phyloP scores from a whole-genome alignment of 768 basidiomycete genomes.

The Wakefieldia striispora region DNA sequence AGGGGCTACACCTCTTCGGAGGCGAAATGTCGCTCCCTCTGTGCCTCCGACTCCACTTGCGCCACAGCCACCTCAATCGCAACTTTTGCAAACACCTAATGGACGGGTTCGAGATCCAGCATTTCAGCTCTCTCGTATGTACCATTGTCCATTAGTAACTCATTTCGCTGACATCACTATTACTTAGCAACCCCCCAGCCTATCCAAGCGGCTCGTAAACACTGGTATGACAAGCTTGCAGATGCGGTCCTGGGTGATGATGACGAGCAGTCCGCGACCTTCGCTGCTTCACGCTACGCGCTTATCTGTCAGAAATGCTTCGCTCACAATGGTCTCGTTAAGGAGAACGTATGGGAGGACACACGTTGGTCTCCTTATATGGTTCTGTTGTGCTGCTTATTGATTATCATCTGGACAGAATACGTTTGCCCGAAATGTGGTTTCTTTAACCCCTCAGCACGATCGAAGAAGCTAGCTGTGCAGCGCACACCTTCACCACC shows the following conservation, averaged over 20 bases:
- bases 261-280: slow-evolving; percentile 41
- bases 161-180: slow-evolving; percentile 8
- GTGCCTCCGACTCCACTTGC: slow-evolving; percentile 32
- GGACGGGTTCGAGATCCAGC: slow-evolving; percentile 23
- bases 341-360: slow-evolving; percentile 77
- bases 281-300: slow-evolving; percentile 60
- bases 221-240: slow-evolving; percentile 86
- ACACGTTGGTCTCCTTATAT: slow-evolving; percentile 57
- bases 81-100: slow-evolving; percentile 20
- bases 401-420: slow-evolving; percentile 44
- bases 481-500: slow-evolving; percentile 29
- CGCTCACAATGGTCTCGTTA: slow-evolving; percentile 83
- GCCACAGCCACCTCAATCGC: slow-evolving; percentile 26
- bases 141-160: not conserved
- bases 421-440: slow-evolving; percentile 86
- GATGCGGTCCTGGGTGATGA: slow-evolving; percentile 86
- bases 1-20: slow-evolving; percentile 41
- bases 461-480: slow-evolving; percentile 29
- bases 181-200: slow-evolving; percentile 36
- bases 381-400: not conserved
- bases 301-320: slow-evolving; percentile 89
- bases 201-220: slow-evolving; percentile 57
- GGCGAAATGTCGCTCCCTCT: slow-evolving; percentile 34
- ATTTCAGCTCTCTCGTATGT: slow-evolving; percentile 42
- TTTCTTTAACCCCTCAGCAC: slow-evolving; percentile 64